phyloP scores from a whole-genome alignment of 2,329 filamentous ascomycete genomes.

The Didymella pomorum region DNA sequence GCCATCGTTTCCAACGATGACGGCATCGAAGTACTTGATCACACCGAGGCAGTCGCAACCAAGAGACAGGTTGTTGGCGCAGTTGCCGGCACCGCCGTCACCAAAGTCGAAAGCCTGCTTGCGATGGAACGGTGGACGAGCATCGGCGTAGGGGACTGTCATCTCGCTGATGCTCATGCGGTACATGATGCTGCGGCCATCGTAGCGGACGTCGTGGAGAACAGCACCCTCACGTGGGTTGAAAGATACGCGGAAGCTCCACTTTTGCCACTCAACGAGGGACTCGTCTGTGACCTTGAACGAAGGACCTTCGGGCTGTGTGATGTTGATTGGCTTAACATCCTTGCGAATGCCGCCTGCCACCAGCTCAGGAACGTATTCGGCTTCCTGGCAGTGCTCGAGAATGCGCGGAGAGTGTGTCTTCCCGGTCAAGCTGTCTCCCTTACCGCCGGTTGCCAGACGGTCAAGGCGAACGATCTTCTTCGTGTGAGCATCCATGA shows the following conservation, averaged over 20 bases:
- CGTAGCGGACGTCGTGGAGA: conserved; percentile 75
- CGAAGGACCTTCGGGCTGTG: conserved; percentile 73
- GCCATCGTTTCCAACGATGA: conserved; percentile 63
- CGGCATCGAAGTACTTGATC: conserved; percentile 70
- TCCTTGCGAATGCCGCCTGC: conserved; percentile 51
- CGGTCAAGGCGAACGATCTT: conserved; percentile 49
- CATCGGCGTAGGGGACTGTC: conserved; percentile 72
- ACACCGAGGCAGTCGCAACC: conserved; percentile 74
- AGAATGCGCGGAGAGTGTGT: conserved; percentile 50
- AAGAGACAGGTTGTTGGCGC: conserved; percentile 71
- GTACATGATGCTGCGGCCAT: conserved; percentile 71
- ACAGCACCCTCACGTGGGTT: conserved; percentile 66
- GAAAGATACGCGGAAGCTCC: conserved; percentile 53
- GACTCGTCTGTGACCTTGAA: conserved; percentile 63
- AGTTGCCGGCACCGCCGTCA: conserved; percentile 71
- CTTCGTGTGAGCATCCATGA: conserved; percentile 48
- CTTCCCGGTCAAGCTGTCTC: conserved; percentile 49
- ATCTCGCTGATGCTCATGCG: conserved; percentile 74
- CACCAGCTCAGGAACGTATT: conserved; percentile 58
- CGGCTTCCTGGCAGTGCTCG: conserved; percentile 60
- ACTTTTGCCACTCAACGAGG: conserved; percentile 58
- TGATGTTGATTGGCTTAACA: conserved; percentile 74
- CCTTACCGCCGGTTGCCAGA: conserved; percentile 50
- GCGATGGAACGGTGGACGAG: conserved; percentile 68
- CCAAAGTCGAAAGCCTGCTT: conserved; percentile 79